Conservation (phyloP, 257 asterid genomes). For the Anisodus acutangulus region DNA sequence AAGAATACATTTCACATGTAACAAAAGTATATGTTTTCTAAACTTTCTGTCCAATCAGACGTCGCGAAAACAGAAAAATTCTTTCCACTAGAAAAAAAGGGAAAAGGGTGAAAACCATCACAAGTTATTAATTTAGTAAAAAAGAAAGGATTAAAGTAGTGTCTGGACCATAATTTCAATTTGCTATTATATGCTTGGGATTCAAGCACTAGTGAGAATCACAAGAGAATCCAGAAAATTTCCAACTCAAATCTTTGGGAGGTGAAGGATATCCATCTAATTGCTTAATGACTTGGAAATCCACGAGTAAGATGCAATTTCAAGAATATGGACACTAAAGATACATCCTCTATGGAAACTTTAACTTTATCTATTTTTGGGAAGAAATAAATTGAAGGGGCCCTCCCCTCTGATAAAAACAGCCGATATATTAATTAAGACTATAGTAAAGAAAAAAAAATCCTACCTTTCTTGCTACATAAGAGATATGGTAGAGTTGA, state of each 20-base stretch:
- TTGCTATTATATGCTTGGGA: neutral
- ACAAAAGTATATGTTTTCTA: neutral
- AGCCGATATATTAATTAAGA: slow-evolving; percentile 24
- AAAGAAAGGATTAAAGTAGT: slow-evolving; percentile 22
- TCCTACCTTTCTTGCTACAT: slow-evolving; percentile 26
- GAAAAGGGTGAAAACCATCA: neutral
- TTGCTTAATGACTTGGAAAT: slow-evolving; percentile 27
- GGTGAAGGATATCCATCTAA: neutral
- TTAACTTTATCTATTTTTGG: slow-evolving; percentile 36
- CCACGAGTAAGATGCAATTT: slow-evolving; percentile 32
- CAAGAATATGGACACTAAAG: slow-evolving; percentile 34
- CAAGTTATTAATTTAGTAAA: slow-evolving; percentile 35
- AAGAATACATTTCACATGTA: neutral
- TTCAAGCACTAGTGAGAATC: slow-evolving; percentile 24
- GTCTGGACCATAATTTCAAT: slow-evolving; percentile 22
- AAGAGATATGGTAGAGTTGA: slow-evolving; percentile 33
- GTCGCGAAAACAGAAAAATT: neutral
- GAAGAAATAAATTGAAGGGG: slow-evolving; percentile 32
- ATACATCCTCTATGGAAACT: slow-evolving; percentile 31
- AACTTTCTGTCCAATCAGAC: neutral
- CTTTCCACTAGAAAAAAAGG: neutral
- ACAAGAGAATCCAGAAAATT: slow-evolving; percentile 23
- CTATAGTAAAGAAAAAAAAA: neutral
- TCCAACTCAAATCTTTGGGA: slow-evolving; percentile 30
- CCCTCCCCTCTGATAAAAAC: slow-evolving; percentile 38